phyloP scores from a whole-genome alignment of 2,329 filamentous ascomycete species.

The Trichophyton verrucosum region DNA sequence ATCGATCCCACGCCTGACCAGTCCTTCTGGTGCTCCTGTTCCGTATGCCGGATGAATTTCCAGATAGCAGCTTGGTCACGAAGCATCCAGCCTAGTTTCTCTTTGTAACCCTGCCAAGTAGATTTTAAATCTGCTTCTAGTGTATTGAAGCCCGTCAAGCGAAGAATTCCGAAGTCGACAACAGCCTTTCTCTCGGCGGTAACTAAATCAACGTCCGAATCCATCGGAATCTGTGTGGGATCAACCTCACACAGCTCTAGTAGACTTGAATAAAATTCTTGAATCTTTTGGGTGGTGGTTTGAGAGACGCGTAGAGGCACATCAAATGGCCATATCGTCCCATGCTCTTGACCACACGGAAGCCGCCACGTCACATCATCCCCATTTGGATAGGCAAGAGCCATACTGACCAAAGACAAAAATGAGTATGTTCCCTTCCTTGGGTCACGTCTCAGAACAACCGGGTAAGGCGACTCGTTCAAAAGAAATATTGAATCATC shows the following conservation, averaged over 20 bases:
- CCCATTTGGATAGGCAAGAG: background rate
- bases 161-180: background rate
- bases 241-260: background rate
- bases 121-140: background rate
- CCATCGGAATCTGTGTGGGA: background rate
- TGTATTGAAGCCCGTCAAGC: background rate
- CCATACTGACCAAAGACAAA: background rate
- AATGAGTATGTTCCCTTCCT: background rate
- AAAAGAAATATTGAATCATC: conserved; percentile 3
- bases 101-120: background rate
- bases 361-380: background rate
- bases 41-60: background rate
- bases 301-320: background rate
- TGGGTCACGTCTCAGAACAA: background rate
- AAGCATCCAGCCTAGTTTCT: background rate
- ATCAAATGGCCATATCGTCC: background rate
- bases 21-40: background rate
- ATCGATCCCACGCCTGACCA: background rate
- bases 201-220: background rate
- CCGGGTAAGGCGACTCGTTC: background rate
- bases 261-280: background rate
- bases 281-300: background rate
- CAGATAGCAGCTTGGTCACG: background rate
- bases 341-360: background rate
- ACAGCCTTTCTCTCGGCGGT: background rate